A percentile compares a stretch with the other conserved stretches of the same genome.
These are phyloP conservation scores for Rhodotorula sp. DNA, from an alignment of 1,284 basidiomycete genomes.

Conservation along the genomic window DNA sequence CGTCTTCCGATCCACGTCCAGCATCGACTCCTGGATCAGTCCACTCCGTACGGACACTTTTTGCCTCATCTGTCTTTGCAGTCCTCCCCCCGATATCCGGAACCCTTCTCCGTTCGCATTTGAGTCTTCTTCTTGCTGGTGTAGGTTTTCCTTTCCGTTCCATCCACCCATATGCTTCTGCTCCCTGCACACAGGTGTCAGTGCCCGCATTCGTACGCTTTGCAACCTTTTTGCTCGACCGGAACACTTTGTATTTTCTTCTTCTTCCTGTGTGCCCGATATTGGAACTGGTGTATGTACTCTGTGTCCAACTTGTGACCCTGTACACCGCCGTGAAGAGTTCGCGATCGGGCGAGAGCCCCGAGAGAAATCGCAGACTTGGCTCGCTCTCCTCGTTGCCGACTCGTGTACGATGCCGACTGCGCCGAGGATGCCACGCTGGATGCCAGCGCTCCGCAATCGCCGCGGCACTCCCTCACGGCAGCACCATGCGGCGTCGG, in stretches of 20 bases:
- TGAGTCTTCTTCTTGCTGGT: neutral
- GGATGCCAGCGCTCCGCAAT: constrained; percentile 23
- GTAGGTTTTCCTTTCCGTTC: too few species aligned
- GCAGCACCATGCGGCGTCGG: constrained; percentile 4
- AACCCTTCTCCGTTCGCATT: neutral
- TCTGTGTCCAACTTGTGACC: too few species aligned
- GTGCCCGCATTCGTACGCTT: too few species aligned
- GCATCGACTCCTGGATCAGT: too few species aligned
- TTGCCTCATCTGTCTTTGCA: neutral
- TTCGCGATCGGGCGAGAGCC: too few species aligned
- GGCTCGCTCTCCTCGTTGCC: neutral
- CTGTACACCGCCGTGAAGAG: too few species aligned
- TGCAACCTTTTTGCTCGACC: too few species aligned
- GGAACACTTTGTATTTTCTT: neutral
- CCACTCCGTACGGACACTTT: too few species aligned
- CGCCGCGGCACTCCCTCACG: constrained; percentile 4
- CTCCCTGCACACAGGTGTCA: too few species aligned
- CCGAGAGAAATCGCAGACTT: neutral
- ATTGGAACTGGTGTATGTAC: too few species aligned
- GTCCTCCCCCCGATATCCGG: neutral
- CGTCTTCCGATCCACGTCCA: too few species aligned
- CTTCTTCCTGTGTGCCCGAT: neutral
- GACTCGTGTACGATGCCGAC: neutral
- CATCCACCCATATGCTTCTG: too few species aligned
- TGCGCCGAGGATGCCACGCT: constrained; percentile 13